These are phyloP conservation scores for Melastoma candidum DNA, from an alignment of 441 rosid genomes.

Conservation along the genomic window DNA sequence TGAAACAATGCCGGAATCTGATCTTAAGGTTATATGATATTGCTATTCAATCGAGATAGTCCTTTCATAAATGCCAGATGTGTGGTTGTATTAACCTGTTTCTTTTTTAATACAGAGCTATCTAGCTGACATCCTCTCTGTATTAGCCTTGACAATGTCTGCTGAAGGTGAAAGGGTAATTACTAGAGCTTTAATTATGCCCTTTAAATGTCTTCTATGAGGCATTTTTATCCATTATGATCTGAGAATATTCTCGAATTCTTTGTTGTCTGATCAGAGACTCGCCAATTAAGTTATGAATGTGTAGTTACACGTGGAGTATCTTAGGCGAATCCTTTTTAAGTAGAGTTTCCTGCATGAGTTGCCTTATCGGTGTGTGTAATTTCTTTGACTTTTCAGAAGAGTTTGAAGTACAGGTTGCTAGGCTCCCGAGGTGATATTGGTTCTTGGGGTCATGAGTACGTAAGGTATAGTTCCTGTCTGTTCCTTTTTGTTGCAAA, in stretches of 20 bases:
- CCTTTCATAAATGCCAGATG: too few species aligned
- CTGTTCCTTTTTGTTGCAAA: too few species aligned
- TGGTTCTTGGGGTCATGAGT: conserved; percentile 98
- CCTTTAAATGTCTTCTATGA: conserved; percentile 4
- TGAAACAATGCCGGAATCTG: conserved; percentile 50
- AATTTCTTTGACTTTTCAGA: conserved; percentile 37
- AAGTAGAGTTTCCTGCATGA: too few species aligned
- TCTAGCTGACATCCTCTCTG: conserved; percentile 87
- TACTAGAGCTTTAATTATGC: conserved; percentile 1
- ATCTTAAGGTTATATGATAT: conserved; percentile 47
- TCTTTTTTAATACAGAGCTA: conserved; percentile 50
- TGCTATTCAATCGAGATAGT: too few species aligned
- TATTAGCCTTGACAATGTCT: conserved; percentile 94
- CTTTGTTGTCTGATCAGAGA: not conserved
- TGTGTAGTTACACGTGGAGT: too few species aligned
- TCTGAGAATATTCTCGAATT: not conserved
- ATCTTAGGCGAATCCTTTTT: too few species aligned
- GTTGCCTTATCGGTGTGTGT: not conserved
- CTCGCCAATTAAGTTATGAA: too few species aligned
- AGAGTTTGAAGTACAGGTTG: conserved; percentile 85
- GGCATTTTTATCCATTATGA: conserved; percentile 2
- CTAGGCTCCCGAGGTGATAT: conserved; percentile 87
- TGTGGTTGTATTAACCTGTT: not conserved
- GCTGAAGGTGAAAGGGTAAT: conserved; percentile 95
- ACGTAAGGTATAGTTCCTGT: conserved; percentile 53